Evolutionary conservation across 305 asterid genomes (phyloP).

Genomic region (Caryopteris hybrid): DNA sequence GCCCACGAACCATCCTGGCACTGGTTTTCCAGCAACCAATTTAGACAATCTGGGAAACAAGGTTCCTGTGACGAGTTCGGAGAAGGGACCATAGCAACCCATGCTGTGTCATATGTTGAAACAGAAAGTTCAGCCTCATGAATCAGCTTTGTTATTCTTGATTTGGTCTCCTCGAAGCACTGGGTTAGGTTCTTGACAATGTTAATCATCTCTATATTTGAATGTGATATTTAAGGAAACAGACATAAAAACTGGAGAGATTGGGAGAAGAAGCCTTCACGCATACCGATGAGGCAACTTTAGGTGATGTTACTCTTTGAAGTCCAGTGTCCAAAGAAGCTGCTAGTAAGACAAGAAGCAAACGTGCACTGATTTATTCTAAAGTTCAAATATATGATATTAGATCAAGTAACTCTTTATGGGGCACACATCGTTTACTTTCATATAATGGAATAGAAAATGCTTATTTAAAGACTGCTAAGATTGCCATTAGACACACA

Average conservation of each 20-base stretch:
- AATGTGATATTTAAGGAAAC: neutral
- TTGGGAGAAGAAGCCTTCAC: neutral
- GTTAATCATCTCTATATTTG: constrained; percentile 8
- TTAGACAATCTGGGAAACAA: constrained; percentile 62
- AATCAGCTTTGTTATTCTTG: constrained; percentile 53
- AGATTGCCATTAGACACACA: neutral
- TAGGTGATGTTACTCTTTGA: constrained; percentile 24
- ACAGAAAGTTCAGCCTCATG: constrained; percentile 49
- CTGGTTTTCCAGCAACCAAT: constrained; percentile 79
- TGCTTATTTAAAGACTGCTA: neutral
- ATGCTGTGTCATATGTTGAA: constrained; percentile 90
- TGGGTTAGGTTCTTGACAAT: constrained; percentile 18
- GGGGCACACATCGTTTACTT: neutral
- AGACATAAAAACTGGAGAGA: neutral
- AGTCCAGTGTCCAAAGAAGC: constrained; percentile 37
- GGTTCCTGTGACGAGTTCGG: constrained; percentile 54
- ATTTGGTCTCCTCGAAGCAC: constrained; percentile 47
- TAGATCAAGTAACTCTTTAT: too few species aligned
- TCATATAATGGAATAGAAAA: neutral
- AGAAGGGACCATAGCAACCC: constrained; percentile 99
- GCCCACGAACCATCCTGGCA: constrained; percentile 85
- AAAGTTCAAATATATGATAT: too few species aligned
- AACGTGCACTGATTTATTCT: neutral
- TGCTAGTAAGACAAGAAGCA: constrained; percentile 29
- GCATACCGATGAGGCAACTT: constrained; percentile 28